These are phyloP conservation scores for Syzygium aromaticum DNA, from an alignment of 345 rosid genomes.

Conservation along the genomic window DNA sequence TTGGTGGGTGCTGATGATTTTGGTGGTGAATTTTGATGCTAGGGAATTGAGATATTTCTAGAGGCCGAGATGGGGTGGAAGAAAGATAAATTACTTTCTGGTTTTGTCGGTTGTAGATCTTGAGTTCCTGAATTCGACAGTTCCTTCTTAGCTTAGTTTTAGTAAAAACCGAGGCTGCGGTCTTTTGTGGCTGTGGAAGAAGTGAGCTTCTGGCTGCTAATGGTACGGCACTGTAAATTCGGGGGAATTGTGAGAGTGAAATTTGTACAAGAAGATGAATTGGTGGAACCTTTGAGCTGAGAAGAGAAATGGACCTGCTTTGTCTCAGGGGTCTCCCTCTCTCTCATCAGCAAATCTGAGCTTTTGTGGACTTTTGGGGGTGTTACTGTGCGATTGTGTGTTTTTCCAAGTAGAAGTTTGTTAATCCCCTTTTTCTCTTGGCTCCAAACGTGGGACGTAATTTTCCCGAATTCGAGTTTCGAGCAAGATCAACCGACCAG, in stretches of 20 bases:
- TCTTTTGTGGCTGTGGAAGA: background rate
- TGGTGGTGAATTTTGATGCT: background rate
- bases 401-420: constrained; percentile 4
- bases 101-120: background rate
- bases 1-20: background rate
- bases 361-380: constrained; percentile 6
- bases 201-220: background rate
- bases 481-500: background rate
- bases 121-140: background rate
- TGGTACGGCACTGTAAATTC: background rate
- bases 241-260: background rate
- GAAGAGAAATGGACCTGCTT: background rate
- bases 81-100: constrained; percentile 2
- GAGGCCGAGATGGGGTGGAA: constrained; percentile 1
- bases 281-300: background rate
- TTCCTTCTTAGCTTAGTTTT: background rate
- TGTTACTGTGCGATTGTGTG: constrained; percentile 1
- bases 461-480: background rate
- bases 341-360: constrained; percentile 9
- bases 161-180: background rate
- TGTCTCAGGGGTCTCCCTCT: background rate
- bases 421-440: constrained; percentile 4
- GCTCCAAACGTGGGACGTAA: background rate
- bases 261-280: background rate
- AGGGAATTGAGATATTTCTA: background rate